Conservation (phyloP, 2,329 filamentous ascomycete species). For the Colletotrichum sansevieriae region DNA sequence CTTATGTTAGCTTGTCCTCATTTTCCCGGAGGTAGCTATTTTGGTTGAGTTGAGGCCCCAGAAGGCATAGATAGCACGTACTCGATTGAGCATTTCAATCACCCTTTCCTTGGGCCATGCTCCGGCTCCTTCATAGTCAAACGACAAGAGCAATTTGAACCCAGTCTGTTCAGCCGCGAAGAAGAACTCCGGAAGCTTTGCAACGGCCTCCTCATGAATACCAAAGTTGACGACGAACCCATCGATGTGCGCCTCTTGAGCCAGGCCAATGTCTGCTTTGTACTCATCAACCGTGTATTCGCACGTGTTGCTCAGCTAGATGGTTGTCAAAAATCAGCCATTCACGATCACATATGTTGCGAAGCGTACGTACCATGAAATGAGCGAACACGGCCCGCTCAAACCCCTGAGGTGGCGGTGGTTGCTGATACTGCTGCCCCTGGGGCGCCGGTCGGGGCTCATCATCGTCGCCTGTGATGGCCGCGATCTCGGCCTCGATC, state of each 20-base stretch:
- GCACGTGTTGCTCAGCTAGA: slow-evolving; percentile 37
- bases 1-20: not conserved
- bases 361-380: slow-evolving; percentile 35
- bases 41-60: no score
- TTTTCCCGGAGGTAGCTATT: no score
- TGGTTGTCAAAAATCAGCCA: not conserved
- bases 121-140: slow-evolving; percentile 40
- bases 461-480: slow-evolving; percentile 39
- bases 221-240: slow-evolving; percentile 40
- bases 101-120: slow-evolving; percentile 36
- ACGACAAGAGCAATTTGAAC: slow-evolving; percentile 39
- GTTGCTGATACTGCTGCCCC: slow-evolving; percentile 17
- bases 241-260: slow-evolving; percentile 40
- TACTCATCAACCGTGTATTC: slow-evolving; percentile 36
- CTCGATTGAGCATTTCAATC: slow-evolving; percentile 33
- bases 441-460: slow-evolving; percentile 19
- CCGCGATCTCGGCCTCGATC: slow-evolving; percentile 39
- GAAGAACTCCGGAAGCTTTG: slow-evolving; percentile 35
- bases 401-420: slow-evolving; percentile 20
- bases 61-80: not conserved
- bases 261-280: slow-evolving; percentile 35
- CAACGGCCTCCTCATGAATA: slow-evolving; percentile 40
- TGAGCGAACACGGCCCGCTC: slow-evolving; percentile 37
- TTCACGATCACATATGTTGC: not conserved
- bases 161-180: slow-evolving; percentile 33